Conservation (phyloP, 2,329 filamentous ascomycete genomes). For the Alternaria alternata region DNA sequence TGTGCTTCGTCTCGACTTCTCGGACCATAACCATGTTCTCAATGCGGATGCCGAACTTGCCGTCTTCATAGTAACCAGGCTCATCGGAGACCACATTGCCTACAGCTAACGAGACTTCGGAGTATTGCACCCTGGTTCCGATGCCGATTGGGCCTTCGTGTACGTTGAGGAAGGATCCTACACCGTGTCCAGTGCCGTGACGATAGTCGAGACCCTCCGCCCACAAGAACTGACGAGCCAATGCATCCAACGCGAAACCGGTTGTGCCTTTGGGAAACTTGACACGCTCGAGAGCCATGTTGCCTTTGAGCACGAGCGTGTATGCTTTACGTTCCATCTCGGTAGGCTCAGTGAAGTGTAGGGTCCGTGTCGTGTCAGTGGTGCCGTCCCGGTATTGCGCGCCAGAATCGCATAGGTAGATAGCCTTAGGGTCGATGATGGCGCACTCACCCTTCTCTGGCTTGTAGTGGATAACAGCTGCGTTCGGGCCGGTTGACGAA, state of each 20-base stretch:
- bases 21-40: slow-evolving; percentile 94
- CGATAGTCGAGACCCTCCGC: slow-evolving; percentile 92
- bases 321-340: slow-evolving; percentile 87
- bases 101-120: slow-evolving; percentile 86
- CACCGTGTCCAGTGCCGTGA: slow-evolving; percentile 94
- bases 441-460: slow-evolving; percentile 85
- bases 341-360: slow-evolving; percentile 88
- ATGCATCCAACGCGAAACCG: slow-evolving; percentile 86
- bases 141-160: slow-evolving; percentile 98
- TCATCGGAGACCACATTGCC: slow-evolving; percentile 97
- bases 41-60: slow-evolving; percentile 91
- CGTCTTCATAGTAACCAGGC: slow-evolving; percentile 97
- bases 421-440: slow-evolving; percentile 79
- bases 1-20: slow-evolving; percentile 84
- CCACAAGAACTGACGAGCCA: slow-evolving; percentile 94
- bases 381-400: slow-evolving; percentile 97
- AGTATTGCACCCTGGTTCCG: slow-evolving; percentile 88
- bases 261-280: slow-evolving; percentile 95
- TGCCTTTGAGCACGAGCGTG: slow-evolving; percentile 92
- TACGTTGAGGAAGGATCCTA: slow-evolving; percentile 94
- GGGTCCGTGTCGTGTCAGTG: slow-evolving; percentile 91
- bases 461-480: slow-evolving; percentile 93
- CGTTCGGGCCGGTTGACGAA: slow-evolving; percentile 90
- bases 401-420: slow-evolving; percentile 97
- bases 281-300: slow-evolving; percentile 85